These are phyloP conservation scores for Monilinia aucupariae DNA, from an alignment of 2,329 filamentous ascomycete genomes.

Conservation along the genomic window DNA sequence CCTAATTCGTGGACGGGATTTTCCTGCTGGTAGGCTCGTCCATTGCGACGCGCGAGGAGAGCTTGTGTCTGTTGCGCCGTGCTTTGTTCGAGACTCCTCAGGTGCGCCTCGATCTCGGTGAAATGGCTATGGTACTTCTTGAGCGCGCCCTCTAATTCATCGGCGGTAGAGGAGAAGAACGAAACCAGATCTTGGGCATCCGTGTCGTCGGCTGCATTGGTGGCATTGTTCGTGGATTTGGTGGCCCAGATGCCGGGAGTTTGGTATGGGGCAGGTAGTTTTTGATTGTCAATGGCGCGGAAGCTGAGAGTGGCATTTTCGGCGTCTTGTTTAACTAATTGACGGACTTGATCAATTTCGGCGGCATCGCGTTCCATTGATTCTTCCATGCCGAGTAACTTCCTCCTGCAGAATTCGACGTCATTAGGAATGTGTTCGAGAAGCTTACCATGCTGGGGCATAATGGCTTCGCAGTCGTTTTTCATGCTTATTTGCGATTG, in stretches of 20 bases:
- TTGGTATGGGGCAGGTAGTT: constrained; percentile 57
- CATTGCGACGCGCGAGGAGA: constrained; percentile 41
- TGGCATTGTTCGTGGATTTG: constrained; percentile 38
- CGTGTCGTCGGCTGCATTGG: constrained; percentile 39
- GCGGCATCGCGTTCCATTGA: constrained; percentile 58
- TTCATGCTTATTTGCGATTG: constrained; percentile 73
- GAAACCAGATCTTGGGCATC: constrained; percentile 55
- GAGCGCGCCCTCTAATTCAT: constrained; percentile 56
- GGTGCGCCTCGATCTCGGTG: constrained; percentile 59
- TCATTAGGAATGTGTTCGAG: constrained; percentile 61
- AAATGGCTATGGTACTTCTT: constrained; percentile 53
- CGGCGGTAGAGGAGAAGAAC: constrained; percentile 57
- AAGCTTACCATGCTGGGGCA: constrained; percentile 56
- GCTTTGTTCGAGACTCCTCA: constrained; percentile 57
- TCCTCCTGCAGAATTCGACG: constrained; percentile 57
- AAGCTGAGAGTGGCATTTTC: constrained; percentile 67
- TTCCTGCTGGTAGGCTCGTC: constrained; percentile 37
- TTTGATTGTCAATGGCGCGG: constrained; percentile 68
- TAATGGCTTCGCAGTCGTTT: constrained; percentile 67
- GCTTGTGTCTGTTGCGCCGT: constrained; percentile 56
- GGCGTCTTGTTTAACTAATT: constrained; percentile 57
- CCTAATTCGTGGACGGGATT: constrained; percentile 49
- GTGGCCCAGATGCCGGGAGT: constrained; percentile 38
- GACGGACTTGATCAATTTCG: constrained; percentile 52
- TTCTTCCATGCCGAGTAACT: constrained; percentile 57